phyloP scores from a whole-genome alignment of 495 filamentous ascomycete genomes.

The Podospora fimiseda region DNA sequence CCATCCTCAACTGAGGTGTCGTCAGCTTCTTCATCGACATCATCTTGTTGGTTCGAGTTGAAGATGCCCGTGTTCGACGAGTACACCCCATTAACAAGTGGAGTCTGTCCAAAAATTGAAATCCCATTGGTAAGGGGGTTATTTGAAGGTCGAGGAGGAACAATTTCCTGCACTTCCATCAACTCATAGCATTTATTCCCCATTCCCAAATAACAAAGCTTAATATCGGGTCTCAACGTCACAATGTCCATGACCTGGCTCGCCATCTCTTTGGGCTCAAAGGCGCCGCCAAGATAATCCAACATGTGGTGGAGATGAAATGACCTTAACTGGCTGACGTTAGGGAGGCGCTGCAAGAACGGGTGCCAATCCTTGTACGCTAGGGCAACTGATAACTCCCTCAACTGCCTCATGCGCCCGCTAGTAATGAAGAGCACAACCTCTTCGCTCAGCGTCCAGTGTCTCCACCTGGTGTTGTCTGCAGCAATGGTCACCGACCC shows the following conservation, averaged over 20 bases:
- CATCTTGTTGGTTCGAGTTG: no score
- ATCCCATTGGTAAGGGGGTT: not conserved
- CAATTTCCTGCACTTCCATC: slow-evolving; percentile 52
- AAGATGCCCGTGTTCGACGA: slow-evolving; percentile 44
- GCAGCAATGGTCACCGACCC: slow-evolving; percentile 7
- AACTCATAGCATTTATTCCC: slow-evolving; percentile 83
- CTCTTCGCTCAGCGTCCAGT: slow-evolving; percentile 74
- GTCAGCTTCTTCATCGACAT: slow-evolving; percentile 18
- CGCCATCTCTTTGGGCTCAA: slow-evolving; percentile 67
- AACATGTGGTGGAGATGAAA: slow-evolving; percentile 72
- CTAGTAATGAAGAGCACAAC: slow-evolving; percentile 73
- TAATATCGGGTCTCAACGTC: slow-evolving; percentile 76
- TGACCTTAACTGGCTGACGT: slow-evolving; percentile 66
- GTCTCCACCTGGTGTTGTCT: slow-evolving; percentile 49
- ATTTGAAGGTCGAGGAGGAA: slow-evolving; percentile 29
- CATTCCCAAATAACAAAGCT: slow-evolving; percentile 79
- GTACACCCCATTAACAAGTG: slow-evolving; percentile 26
- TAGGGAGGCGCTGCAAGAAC: slow-evolving; percentile 77
- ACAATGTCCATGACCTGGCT: slow-evolving; percentile 80
- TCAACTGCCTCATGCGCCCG: slow-evolving; percentile 70
- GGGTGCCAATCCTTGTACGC: slow-evolving; percentile 88
- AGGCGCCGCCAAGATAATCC: slow-evolving; percentile 50
- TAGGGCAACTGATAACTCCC: slow-evolving; percentile 70
- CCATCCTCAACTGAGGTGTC: slow-evolving; percentile 40
- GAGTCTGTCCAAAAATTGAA: no score